A percentile compares a stretch with the other conserved stretches of the same genome.
Evolutionary conservation across 208 protist genomes (phyloP).

Genomic region (Wallacemonas sp.): DNA sequence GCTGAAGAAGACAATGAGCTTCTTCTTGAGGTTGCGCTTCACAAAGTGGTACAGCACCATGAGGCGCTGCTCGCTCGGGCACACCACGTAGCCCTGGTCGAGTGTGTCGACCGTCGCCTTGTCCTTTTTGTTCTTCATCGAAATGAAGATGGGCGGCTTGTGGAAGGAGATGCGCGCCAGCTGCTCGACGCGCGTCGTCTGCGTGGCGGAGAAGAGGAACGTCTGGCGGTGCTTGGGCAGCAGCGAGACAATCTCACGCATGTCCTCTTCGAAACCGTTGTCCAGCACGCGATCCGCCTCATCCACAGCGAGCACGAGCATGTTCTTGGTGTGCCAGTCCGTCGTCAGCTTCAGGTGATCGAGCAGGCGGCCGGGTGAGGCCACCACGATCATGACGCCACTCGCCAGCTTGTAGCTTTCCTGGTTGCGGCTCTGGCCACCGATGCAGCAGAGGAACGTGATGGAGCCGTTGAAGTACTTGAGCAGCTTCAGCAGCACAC

Average conservation of each 20-base stretch:
- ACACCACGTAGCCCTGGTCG: constrained; percentile 98
- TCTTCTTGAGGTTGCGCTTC: constrained; percentile 97
- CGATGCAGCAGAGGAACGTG: constrained; percentile 91
- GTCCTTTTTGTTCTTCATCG: constrained; percentile 93
- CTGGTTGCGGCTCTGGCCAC: constrained; percentile 89
- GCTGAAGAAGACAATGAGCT: constrained; percentile 99
- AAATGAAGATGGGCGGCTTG: constrained; percentile 95
- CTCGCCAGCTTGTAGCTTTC: constrained; percentile 89
- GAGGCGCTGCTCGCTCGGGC: constrained; percentile 94
- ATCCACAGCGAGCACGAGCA: constrained; percentile 98
- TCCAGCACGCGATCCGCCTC: constrained; percentile 99
- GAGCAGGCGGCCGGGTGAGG: constrained; percentile 95
- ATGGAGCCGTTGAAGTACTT: constrained; percentile 91
- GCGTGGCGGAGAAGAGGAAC: constrained; percentile 99
- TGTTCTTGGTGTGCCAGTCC: constrained; percentile 97
- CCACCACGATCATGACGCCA: constrained; percentile 91
- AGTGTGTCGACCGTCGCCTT: constrained; percentile 94
- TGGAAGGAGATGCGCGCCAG: constrained; percentile 95
- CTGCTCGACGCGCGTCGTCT: constrained; percentile 98
- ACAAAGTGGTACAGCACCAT: constrained; percentile 99
- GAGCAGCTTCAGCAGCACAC: constrained; percentile 93
- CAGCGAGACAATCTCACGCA: constrained; percentile 98
- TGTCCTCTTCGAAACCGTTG: constrained; percentile 98
- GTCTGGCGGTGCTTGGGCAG: constrained; percentile 97
- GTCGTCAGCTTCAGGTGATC: constrained; percentile 98